A percentile compares a stretch with the other conserved stretches of the same genome.
These are phyloP conservation scores for Hordeum vulgare DNA, from an alignment of 176 grass and related monocot species.

Conservation along the genomic window DNA sequence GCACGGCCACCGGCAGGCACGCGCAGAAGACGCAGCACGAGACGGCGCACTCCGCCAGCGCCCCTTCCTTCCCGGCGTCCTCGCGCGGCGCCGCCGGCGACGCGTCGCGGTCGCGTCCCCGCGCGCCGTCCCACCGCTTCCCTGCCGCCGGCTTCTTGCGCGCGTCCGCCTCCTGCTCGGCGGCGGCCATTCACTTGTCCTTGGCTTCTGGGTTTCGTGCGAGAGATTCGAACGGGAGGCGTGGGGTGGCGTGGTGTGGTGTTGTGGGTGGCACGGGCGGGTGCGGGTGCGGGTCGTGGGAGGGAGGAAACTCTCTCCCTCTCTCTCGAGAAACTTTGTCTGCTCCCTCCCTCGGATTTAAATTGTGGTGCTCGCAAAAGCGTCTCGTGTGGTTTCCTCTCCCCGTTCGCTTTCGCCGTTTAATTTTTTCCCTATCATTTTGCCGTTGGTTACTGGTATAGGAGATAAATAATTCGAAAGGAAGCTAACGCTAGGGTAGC, in stretches of 20 bases:
- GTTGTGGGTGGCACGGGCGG: no score
- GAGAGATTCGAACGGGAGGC: background rate
- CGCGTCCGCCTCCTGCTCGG: background rate
- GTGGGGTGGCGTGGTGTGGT: background rate
- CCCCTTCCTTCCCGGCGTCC: background rate
- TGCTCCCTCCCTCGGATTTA: background rate
- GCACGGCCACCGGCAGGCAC: constrained; percentile 52
- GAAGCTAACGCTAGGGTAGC: background rate
- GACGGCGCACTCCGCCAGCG: constrained; percentile 54
- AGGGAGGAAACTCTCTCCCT: background rate
- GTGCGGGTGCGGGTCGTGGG: background rate
- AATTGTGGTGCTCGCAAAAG: background rate
- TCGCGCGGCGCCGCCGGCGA: constrained; percentile 23
- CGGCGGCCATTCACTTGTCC: background rate
- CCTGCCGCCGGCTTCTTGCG: constrained; percentile 3
- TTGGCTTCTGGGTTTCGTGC: background rate
- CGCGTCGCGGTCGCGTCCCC: background rate
- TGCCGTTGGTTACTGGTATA: background rate
- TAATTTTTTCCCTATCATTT: no score
- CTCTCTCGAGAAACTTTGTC: background rate
- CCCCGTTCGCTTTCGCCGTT: background rate
- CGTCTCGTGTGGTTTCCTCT: background rate
- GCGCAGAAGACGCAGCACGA: constrained; percentile 59
- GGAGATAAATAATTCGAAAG: background rate
- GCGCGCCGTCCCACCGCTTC: constrained; percentile 12